These are phyloP conservation scores for Lycium barbarum DNA, from an alignment of 257 asterid species.

Conservation along the genomic window DNA sequence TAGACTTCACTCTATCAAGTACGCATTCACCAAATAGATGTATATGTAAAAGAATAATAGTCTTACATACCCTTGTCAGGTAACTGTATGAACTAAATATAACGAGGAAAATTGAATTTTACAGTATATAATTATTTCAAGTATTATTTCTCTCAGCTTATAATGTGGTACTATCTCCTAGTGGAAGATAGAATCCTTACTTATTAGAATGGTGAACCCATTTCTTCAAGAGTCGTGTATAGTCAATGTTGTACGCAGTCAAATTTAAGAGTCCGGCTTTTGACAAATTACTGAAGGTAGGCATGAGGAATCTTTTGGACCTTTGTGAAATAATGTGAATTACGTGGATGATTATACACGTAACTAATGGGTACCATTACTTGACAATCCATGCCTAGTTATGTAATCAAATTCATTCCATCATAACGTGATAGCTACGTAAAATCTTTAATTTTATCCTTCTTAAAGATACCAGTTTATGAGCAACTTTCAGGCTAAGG, in stretches of 20 bases:
- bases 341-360: not conserved
- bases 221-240: not conserved
- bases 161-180: not conserved
- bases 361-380: not conserved
- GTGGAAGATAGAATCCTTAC: not conserved
- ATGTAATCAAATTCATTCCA: not conserved
- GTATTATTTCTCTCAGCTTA: not conserved
- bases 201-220: not conserved
- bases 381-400: not conserved
- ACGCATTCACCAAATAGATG: not conserved
- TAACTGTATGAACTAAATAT: not conserved
- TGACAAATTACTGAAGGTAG: not conserved
- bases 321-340: not conserved
- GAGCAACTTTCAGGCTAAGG: not conserved
- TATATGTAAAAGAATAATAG: too few relatives aligned
- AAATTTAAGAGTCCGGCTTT: not conserved
- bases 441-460: not conserved
- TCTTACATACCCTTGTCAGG: not conserved
- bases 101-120: not conserved
- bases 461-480: not conserved
- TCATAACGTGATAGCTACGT: not conserved
- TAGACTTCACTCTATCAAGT: not conserved
- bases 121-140: not conserved
- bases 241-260: not conserved
- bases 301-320: not conserved